Conservation (phyloP, 2,329 filamentous ascomycete species). For the Penicillium digitatum region DNA sequence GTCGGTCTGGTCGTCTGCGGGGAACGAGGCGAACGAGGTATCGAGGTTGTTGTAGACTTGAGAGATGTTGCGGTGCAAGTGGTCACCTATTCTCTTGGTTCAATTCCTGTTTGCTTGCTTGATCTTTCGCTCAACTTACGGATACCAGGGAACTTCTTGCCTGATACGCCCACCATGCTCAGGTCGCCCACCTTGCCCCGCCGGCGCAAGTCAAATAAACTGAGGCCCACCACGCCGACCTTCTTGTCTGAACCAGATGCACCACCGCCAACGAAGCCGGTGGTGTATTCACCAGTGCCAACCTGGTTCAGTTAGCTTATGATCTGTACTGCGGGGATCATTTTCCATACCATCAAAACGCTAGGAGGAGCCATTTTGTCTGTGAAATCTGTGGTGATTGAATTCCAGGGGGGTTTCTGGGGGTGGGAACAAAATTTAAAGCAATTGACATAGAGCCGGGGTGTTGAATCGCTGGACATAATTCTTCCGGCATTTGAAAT, state of each 20-base stretch:
- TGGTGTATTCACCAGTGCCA: constrained; percentile 94
- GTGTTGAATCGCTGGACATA: constrained; percentile 18
- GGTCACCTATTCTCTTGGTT: constrained; percentile 56
- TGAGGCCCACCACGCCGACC: constrained; percentile 86
- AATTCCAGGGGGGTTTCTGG: background rate
- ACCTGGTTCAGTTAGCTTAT: constrained; percentile 49
- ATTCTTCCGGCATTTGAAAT: constrained; percentile 28
- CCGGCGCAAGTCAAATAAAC: constrained; percentile 80
- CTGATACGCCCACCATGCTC: constrained; percentile 85
- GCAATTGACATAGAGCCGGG: constrained; percentile 5
- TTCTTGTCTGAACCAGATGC: constrained; percentile 91
- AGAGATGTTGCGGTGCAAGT: constrained; percentile 81
- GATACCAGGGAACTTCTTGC: constrained; percentile 86
- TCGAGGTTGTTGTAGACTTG: constrained; percentile 86
- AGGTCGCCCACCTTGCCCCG: constrained; percentile 83
- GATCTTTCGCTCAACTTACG: constrained; percentile 51
- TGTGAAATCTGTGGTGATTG: background rate
- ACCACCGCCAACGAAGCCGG: constrained; percentile 81
- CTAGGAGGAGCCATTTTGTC: constrained; percentile 57
- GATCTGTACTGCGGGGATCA: background rate
- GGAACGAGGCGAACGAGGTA: constrained; percentile 79
- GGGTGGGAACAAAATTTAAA: constrained; percentile 6
- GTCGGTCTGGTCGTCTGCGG: constrained; percentile 66
- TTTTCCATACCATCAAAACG: constrained; percentile 60
- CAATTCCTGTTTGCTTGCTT: constrained; percentile 5